A percentile compares a stretch with the other conserved stretches of the same genome.
phyloP scores from a whole-genome alignment of 306 rosid genomes.

The Pyrus bretschneideri region DNA sequence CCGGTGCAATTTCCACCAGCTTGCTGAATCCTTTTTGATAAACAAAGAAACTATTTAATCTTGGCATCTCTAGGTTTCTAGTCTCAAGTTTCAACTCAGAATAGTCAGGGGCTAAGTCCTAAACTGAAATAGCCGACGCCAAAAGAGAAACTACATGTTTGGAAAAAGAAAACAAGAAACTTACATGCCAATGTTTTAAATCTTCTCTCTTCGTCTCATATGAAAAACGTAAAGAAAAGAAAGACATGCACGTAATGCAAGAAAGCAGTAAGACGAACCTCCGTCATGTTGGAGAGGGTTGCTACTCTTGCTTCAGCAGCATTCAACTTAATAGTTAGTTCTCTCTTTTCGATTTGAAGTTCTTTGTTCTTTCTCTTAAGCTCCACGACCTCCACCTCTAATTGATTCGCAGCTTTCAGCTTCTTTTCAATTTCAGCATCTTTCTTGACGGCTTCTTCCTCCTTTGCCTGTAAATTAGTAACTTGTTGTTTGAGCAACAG shows the following conservation, averaged over 20 bases:
- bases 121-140: not conserved
- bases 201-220: not conserved
- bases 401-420: constrained; percentile 58
- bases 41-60: not conserved
- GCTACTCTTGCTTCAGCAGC: constrained; percentile 56
- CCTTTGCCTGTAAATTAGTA: constrained; percentile 65
- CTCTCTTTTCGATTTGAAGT: constrained; percentile 82
- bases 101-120: not conserved
- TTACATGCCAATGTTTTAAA: not conserved
- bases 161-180: not conserved
- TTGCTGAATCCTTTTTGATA: not conserved
- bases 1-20: not conserved
- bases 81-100: not conserved
- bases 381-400: constrained; percentile 69
- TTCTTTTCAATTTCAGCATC: constrained; percentile 70
- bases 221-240: not conserved
- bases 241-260: not conserved
- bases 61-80: not conserved
- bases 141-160: not conserved
- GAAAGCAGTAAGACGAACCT: constrained; percentile 43
- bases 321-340: constrained; percentile 57
- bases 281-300: constrained; percentile 66
- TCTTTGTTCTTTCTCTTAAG: constrained; percentile 81
- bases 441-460: constrained; percentile 64
- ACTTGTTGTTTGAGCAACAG: constrained; percentile 93